These are phyloP conservation scores for Periconia macrospinosa DNA, from an alignment of 2,329 filamentous ascomycete species.

Conservation along the genomic window DNA sequence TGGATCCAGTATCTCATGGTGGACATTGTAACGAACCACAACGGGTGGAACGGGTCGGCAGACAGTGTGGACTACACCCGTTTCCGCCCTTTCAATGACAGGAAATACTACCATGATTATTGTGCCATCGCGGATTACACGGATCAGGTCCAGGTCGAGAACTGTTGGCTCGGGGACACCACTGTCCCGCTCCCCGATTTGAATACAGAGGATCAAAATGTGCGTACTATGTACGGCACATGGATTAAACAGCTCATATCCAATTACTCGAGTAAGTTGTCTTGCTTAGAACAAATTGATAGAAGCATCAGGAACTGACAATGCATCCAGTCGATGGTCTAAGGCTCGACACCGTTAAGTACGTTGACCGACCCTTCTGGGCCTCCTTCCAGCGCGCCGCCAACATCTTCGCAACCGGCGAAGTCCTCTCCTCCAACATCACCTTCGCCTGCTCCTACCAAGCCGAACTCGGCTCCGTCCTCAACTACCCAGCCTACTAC, in stretches of 20 bases:
- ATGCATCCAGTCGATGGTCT: constrained; percentile 38
- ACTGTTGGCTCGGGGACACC: constrained; percentile 57
- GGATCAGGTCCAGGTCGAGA: constrained; percentile 50
- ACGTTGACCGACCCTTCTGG: constrained; percentile 43
- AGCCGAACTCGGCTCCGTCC: constrained; percentile 37
- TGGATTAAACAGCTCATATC: constrained; percentile 20
- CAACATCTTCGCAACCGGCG: constrained; percentile 42
- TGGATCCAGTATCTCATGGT: constrained; percentile 59
- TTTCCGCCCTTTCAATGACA: constrained; percentile 58
- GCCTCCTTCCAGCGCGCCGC: constrained; percentile 36
- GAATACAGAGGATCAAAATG: constrained; percentile 43
- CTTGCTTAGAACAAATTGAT: background rate
- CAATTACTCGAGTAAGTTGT: constrained; percentile 39
- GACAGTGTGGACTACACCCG: constrained; percentile 56
- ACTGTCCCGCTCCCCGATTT: constrained; percentile 46
- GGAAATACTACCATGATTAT: constrained; percentile 62
- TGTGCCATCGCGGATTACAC: constrained; percentile 60
- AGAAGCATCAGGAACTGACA: background rate
- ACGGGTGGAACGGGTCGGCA: constrained; percentile 54
- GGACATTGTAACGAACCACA: constrained; percentile 62
- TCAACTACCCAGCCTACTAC: constrained; percentile 45
- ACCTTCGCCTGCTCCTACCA: constrained; percentile 36
- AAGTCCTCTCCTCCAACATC: constrained; percentile 39
- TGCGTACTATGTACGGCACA: constrained; percentile 11
- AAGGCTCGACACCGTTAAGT: constrained; percentile 43